phyloP scores from a whole-genome alignment of 176 grass and related monocot genomes.

The Avena atlantica region DNA sequence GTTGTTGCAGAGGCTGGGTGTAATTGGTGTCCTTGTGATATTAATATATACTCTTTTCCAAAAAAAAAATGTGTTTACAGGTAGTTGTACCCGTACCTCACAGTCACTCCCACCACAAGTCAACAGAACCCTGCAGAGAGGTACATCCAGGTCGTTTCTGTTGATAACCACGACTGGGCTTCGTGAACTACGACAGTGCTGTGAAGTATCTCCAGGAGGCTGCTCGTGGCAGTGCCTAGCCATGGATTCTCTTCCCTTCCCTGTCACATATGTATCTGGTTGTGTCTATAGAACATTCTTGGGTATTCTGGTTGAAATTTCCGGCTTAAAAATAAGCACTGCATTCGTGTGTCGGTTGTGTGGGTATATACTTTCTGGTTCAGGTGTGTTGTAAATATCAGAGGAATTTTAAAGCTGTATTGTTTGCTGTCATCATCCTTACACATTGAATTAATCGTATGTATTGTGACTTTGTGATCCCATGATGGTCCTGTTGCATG shows the following conservation, averaged over 20 bases:
- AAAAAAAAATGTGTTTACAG: slow-evolving; percentile 21
- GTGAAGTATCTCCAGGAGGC: slow-evolving; percentile 55
- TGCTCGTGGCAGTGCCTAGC: slow-evolving; percentile 35
- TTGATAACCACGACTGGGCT: slow-evolving; percentile 61
- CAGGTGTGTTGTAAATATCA: slow-evolving; percentile 4
- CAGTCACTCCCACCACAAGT: slow-evolving; percentile 48
- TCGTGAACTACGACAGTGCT: slow-evolving; percentile 56
- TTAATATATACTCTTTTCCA: too few species aligned
- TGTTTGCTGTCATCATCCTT: not conserved
- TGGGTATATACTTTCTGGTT: not conserved
- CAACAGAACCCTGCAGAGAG: slow-evolving; percentile 59
- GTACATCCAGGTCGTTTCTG: slow-evolving; percentile 50
- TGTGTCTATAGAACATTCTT: slow-evolving; percentile 15
- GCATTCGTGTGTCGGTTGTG: slow-evolving; percentile 4
- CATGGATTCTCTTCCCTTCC: not conserved
- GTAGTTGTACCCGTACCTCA: slow-evolving; percentile 52
- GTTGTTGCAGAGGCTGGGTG: too few species aligned
- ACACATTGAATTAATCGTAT: not conserved
- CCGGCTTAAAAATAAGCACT: not conserved
- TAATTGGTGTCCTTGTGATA: too few species aligned
- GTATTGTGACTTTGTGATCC: not conserved
- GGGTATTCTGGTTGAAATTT: slow-evolving; percentile 2
- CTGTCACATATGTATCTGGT: not conserved
- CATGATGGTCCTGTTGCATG: not conserved
- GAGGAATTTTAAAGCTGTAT: not conserved